Evolutionary conservation across 2,329 filamentous ascomycete species (phyloP).

Genomic region (Calonectria pauciramosa): DNA sequence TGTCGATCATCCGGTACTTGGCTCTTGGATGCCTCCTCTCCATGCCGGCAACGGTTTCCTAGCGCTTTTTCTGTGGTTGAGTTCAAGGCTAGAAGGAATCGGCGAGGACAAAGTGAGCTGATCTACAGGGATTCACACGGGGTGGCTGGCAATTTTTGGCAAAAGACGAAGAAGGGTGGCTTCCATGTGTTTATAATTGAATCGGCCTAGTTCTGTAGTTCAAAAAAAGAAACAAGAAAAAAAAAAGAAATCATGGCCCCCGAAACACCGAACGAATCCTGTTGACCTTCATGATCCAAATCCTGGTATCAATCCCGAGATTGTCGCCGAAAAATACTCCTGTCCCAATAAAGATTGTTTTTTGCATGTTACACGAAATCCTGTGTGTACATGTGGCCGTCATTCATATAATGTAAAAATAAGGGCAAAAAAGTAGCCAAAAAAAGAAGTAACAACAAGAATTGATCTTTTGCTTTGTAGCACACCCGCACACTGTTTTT

Average conservation of each 20-base stretch:
- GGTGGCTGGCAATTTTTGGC: neutral
- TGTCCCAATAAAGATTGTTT: neutral
- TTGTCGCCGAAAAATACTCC: constrained; percentile 1
- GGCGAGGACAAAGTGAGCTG: neutral
- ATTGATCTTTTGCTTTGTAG: neutral
- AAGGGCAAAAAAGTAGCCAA: constrained; percentile 11
- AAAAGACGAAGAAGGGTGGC: neutral
- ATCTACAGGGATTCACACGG: neutral
- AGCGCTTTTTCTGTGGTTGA: neutral
- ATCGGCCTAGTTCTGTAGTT: neutral
- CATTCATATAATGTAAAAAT: neutral
- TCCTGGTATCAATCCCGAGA: constrained; percentile 22
- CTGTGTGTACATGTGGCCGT: neutral
- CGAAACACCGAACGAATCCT: constrained; percentile 13
- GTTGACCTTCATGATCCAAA: constrained; percentile 7
- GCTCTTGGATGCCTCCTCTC: too few species aligned
- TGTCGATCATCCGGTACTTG: constrained; percentile 2
- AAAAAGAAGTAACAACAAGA: neutral
- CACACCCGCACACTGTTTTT: neutral
- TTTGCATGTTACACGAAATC: neutral
- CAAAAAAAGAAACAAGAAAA: neutral
- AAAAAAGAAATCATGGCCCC: neutral
- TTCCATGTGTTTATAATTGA: neutral
- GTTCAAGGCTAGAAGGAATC: neutral
- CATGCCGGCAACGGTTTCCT: constrained; percentile 1